phyloP scores from a whole-genome alignment of 164 flowering plant species.

The Umbilicus rupestris region DNA sequence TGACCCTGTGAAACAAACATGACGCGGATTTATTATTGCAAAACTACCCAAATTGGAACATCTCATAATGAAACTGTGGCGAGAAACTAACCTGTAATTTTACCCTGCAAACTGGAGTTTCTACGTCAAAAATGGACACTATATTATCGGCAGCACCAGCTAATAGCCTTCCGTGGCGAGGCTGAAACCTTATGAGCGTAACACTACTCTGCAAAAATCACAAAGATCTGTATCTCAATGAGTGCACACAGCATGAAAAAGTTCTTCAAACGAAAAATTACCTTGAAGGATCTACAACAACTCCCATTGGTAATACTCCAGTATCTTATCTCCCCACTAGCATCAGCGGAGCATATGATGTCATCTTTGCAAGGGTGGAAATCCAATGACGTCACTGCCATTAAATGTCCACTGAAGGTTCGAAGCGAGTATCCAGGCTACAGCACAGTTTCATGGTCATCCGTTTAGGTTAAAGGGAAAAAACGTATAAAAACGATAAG shows the following conservation, averaged over 20 bases:
- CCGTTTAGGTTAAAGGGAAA: constrained; percentile 2
- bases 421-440: constrained; percentile 70
- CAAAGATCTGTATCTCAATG: background rate
- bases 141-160: constrained; percentile 61
- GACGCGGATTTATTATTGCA: no score
- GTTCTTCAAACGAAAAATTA: constrained; percentile 13
- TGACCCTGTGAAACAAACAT: constrained; percentile 76
- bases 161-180: constrained; percentile 49
- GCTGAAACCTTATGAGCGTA: constrained; percentile 62
- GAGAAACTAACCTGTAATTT: constrained; percentile 42
- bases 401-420: constrained; percentile 58
- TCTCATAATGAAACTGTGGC: background rate
- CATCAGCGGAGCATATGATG: constrained; percentile 71
- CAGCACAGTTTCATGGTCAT: constrained; percentile 17
- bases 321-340: constrained; percentile 58
- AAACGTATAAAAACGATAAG: background rate
- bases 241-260: background rate
- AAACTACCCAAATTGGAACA: background rate
- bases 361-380: constrained; percentile 74
- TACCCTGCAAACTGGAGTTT: constrained; percentile 47
- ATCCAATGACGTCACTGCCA: constrained; percentile 61
- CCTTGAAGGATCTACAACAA: constrained; percentile 55
- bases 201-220: constrained; percentile 44
- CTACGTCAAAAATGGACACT: constrained; percentile 64
- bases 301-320: constrained; percentile 77